Evolutionary conservation across 129 eudicot genomes (phyloP).

Genomic region (Artemisia annua): DNA sequence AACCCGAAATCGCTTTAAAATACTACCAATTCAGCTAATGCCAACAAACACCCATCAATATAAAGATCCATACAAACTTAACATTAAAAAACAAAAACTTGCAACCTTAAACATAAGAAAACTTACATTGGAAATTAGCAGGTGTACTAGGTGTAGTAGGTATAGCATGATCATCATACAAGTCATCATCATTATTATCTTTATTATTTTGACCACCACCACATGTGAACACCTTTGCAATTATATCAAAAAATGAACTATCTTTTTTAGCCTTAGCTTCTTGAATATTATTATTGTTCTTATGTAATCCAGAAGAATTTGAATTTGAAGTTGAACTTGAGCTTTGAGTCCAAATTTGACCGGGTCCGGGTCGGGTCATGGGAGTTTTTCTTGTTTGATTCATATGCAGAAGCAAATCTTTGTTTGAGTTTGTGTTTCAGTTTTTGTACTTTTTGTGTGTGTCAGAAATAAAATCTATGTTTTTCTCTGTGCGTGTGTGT

Average conservation of each 20-base stretch:
- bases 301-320: constrained; percentile 12
- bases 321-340: constrained; percentile 34
- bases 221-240: constrained; percentile 36
- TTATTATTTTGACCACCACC: constrained; percentile 7
- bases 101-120: not conserved
- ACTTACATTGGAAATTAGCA: constrained; percentile 28
- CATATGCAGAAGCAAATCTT: constrained; percentile 30
- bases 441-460: not conserved
- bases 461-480: not conserved
- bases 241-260: constrained; percentile 15
- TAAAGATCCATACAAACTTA: too few species aligned
- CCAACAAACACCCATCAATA: too few species aligned
- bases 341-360: constrained; percentile 33
- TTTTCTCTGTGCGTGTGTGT: not conserved
- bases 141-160: not conserved
- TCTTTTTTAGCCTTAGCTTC: constrained; percentile 16
- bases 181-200: constrained; percentile 13
- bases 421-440: not conserved
- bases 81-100: not conserved
- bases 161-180: not conserved
- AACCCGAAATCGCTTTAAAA: not conserved
- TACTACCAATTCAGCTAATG: too few species aligned
- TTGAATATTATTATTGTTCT: not conserved
- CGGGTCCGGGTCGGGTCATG: constrained; percentile 35
- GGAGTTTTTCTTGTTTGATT: constrained; percentile 48